Conservation (phyloP, 768 basidiomycete species). For the Coprinopsis strossmayeri region DNA sequence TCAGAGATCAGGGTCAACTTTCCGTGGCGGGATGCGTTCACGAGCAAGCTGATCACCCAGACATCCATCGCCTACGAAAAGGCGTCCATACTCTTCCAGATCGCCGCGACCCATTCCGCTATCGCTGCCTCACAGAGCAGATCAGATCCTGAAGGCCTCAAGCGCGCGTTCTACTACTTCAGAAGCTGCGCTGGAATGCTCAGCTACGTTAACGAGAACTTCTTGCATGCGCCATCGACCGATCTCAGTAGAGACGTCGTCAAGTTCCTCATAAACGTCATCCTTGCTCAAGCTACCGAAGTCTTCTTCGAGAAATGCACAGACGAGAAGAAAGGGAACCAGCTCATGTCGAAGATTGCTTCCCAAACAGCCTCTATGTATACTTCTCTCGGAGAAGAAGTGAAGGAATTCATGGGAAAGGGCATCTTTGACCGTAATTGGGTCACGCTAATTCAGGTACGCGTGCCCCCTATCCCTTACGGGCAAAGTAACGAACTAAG, state of each 20-base stretch:
- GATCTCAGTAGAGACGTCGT: constrained; percentile 92
- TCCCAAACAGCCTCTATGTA: constrained; percentile 82
- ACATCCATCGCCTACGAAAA: constrained; percentile 98
- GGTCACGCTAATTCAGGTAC: constrained; percentile 79
- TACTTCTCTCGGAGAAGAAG: constrained; percentile 76
- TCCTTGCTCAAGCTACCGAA: constrained; percentile 91
- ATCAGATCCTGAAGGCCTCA: constrained; percentile 85
- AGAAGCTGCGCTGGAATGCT: constrained; percentile 92
- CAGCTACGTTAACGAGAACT: constrained; percentile 99
- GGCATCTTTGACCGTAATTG: constrained; percentile 94
- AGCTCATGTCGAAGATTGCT: constrained; percentile 78
- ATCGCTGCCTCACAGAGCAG: constrained; percentile 83
- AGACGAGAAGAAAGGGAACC: constrained; percentile 83
- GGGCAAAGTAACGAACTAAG: constrained; percentile 7
- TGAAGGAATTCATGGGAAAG: constrained; percentile 95
- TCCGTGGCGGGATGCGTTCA: constrained; percentile 97
- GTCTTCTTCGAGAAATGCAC: constrained; percentile 93
- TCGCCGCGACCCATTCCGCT: constrained; percentile 88
- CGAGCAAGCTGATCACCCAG: constrained; percentile 86
- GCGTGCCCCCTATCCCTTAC: constrained; percentile 10
- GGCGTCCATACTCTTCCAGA: constrained; percentile 94
- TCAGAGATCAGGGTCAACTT: constrained; percentile 95
- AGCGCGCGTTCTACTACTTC: constrained; percentile 90
- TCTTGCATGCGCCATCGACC: constrained; percentile 93
- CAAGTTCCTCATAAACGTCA: constrained; percentile 84